Percentiles rank a stretch among this genome's conserved stretches.
Conservation (phyloP, 805 yeast genomes). For the Lachancea sp. region DNA sequence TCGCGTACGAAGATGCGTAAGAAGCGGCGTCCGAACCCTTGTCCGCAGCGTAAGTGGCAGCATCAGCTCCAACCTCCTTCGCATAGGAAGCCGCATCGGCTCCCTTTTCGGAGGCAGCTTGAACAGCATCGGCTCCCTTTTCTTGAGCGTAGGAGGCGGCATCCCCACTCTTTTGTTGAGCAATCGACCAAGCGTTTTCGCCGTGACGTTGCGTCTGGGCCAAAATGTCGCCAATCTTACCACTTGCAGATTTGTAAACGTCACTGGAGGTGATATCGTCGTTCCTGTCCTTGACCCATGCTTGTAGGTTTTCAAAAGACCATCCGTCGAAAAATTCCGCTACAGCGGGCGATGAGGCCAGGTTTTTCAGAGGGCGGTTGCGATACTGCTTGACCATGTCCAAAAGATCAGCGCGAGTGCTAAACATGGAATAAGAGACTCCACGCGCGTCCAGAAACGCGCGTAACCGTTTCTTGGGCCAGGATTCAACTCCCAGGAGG, state of each 20-base stretch:
- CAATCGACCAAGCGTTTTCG: slow-evolving; percentile 8
- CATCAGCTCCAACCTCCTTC: slow-evolving; percentile 5
- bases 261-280: slow-evolving; percentile 25
- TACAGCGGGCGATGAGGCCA: slow-evolving; percentile 20
- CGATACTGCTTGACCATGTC: slow-evolving; percentile 36
- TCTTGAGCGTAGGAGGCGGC: slow-evolving; percentile 6
- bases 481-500: slow-evolving; percentile 39
- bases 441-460: slow-evolving; percentile 39
- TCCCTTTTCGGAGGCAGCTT: slow-evolving; percentile 17
- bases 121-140: slow-evolving; percentile 7
- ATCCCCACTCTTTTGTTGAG: slow-evolving; percentile 8
- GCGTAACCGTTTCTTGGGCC: slow-evolving; percentile 43
- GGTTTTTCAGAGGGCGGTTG: slow-evolving; percentile 32
- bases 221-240: slow-evolving; percentile 13
- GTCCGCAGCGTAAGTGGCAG: slow-evolving; percentile 12
- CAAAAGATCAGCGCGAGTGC: slow-evolving; percentile 37
- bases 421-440: slow-evolving; percentile 35
- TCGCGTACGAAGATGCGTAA: slow-evolving; percentile 10
- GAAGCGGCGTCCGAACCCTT: slow-evolving; percentile 11
- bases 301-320: slow-evolving; percentile 35
- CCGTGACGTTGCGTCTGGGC: slow-evolving; percentile 9
- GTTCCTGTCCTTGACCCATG: slow-evolving; percentile 37
- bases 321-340: slow-evolving; percentile 34
- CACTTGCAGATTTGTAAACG: slow-evolving; percentile 18
- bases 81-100: slow-evolving; percentile 18